Evolutionary conservation across 1,139 yeast genomes (phyloP), one percentile per base, ranked within the genome.

Genomic region (Keqinozyma sinolaborantium): DNA sequence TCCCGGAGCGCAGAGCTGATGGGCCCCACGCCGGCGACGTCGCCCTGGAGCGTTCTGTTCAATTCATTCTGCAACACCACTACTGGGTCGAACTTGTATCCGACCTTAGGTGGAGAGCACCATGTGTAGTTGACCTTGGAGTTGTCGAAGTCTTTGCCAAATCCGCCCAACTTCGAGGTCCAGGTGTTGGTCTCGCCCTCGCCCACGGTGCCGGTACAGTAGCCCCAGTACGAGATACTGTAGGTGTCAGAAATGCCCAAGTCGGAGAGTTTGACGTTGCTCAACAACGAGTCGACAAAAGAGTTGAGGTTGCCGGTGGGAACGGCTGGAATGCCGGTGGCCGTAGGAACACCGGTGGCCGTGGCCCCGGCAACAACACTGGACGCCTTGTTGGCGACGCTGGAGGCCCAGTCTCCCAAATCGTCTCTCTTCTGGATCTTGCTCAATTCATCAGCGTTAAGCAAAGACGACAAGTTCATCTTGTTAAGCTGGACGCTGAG

Each of bases 181-280:
- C 29, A 30, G 8, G 35, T 16, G 14, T 31, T 34, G 2, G 40
- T 29, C n/a, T 37, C 31, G 11, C 30, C 26, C n/a, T 42, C 42
- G n/a, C n/a, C n/a, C 14, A 46, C 40, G 18, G 48, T 44, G 15
- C 90, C 92, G 44, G 70, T 63, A 56, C 95, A 84, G 58, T 81
- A 83, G 20, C 88, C 90, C 78, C 88, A 83, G 51, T 72, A 67
- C 29, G 87, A 78, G 25, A 82, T 60, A 11, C 79, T 68, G 51
- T 82, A 83, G 16, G 77, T 74, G 30, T 77, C 77, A 5, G 83
- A 62, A 20, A 83, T 56, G 1, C 86, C 85, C 28, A 77, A 48
- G 25, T 53, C 54, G 12, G 40, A 29, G 28, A 56, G 56, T 5
- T 45, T 36, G 11, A 53, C 47, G 27, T 41, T 41, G 21, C 28